Base-by-base conservation (phyloP, 2,329 filamentous ascomycete species). In the Dactylellina cionopaga region DNA sequence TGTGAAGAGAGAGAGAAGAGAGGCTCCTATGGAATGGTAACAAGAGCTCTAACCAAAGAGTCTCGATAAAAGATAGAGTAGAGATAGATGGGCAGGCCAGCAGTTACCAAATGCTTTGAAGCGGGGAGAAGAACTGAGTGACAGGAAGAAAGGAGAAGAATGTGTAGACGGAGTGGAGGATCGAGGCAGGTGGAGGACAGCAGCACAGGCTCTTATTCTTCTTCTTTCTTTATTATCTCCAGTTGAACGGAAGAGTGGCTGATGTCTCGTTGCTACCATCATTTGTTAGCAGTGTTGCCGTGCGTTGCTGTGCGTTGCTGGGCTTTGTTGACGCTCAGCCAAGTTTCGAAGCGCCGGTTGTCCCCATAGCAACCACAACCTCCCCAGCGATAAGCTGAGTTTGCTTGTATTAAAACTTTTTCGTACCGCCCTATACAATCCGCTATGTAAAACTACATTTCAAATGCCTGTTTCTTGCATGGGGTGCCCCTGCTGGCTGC, bases 301-400 rank as follows among this genome's bases (percentile, higher is more conserved):
- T 35, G 43, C 29, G 46, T 24, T 59, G 24, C 52, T 31, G 35
- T 25, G 25, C 43, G 54, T 17, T 54, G 49, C 31, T 11, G 29
- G 49, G n/a, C 51, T 66, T 71, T 71, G 65, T 71, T 71, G 65
- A 68, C 37, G 35, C 33, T 39, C 27, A 7, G 29, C 39, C 27
- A 11, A 27, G 58, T 63, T 63, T 58, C 56, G 55, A 71, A 63
- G 65, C 65, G 65, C 52, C 68, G 68, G 68, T 63, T 60, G 68
- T 72, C 68, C 19, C 68, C 68, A 72, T 72, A 41, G 37, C 68
- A 72, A 72, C 68, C 37, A 17, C 24, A 29, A 4, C 37, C 19
- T 37, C 37, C 17, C 37, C 37, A 10, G n/a, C n/a, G n/a, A n/a
- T n/a, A n/a, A n/a, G n/a, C n/a, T n/a, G n/a, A n/a, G n/a, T n/a